Base-by-base conservation (phyloP, 1,284 basidiomycete species). In the Rhodotorula sp. region DNA sequence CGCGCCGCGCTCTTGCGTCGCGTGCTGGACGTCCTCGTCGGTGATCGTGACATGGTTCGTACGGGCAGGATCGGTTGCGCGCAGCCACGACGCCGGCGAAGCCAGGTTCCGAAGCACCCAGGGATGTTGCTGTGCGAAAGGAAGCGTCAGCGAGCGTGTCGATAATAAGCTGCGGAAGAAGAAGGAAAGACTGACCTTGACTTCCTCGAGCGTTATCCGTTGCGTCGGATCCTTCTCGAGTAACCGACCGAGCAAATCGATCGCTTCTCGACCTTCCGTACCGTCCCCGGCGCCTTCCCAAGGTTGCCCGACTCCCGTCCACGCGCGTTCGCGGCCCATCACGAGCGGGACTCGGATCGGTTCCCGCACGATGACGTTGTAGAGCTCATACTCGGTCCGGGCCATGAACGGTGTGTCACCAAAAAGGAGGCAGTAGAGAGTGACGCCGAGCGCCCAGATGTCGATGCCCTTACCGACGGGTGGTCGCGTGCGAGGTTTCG, bases 401-500 rank as follows among this genome's bases (percentile, higher is more conserved):
- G 86, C 83, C 56, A 85, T 81, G 82, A 88, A 93, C 1, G 92
- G 92, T 12, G 88, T 85, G 65, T 83, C 83, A 33, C 93, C 96
- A 77, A 97, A 98, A 3, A 98, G 85, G 57, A 99, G 86, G 78
- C 94, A 96, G 82, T 94, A 99, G 20, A 98, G 84, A 1, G 96
- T 99, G 48, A 98, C 91, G n/a, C 96, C 96, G 14, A 99, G 86
- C 0, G 96, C 95, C 95, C 95, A 99, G n/a, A 99, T 87, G 78
- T 99, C 96, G 79, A 99, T 96, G 7, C 93, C 90, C 79, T 95
- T 94, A 49, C 94, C 95, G 73, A 99, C 91, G 2, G 86, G 85
- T 4, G 88, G 72, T 7, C 72, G 69, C 0, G 66, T 44, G 10
- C 74, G 74, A 7, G 74, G 72, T 24, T 66, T 22, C 2, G 54